Evolutionary conservation across 768 basidiomycete genomes (phyloP), one percentile per base, ranked within the genome.

Genomic region (Tricholoma flavovirens): DNA sequence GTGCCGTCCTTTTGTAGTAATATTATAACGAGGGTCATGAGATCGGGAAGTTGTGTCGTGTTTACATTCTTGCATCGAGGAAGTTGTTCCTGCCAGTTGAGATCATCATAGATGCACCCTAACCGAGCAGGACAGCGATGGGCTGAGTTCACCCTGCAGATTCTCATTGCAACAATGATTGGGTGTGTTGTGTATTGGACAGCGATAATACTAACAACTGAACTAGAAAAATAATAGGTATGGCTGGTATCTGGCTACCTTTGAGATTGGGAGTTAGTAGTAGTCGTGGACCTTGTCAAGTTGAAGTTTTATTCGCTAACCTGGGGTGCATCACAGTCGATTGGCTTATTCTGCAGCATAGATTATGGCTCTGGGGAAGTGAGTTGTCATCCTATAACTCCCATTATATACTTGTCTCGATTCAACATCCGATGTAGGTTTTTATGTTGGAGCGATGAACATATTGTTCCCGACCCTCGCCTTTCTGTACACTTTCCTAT

Each of bases 401-500:
- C n/a, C n/a, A n/a, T 36, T 15, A 15, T 15, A 26, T 26, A 26
- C 43, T 38, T 35, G 22, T 14, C 17, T 49, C n/a, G 30, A 5
- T 9, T 35, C 43, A 17, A 48, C 33, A 15, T 53, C 11, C n/a
- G 17, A 8, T 35, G 5, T 54, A 75, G 74, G 57, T 35, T 11
- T 67, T 22, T 77, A 77, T 61, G 33, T 73, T 14, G 49, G 62
- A 14, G 51, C 55, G 21, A 60, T 70, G 36, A 70, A 69, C 55
- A 12, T 59, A 15, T 59, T 71, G 17, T 54, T 72, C 35, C 43
- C 68, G 19, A 49, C 61, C 1, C 62, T 70, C 24, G 62, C 67
- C 9, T 55, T 64, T 19, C 60, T 72, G n/a, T 78, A 75, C 55
- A 42, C 69, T 11, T 68, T 65, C 38, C 69, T 78, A 26, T 67